Conservation (phyloP, 352 stramenopile species). For the Paralagenidium karlingii region DNA sequence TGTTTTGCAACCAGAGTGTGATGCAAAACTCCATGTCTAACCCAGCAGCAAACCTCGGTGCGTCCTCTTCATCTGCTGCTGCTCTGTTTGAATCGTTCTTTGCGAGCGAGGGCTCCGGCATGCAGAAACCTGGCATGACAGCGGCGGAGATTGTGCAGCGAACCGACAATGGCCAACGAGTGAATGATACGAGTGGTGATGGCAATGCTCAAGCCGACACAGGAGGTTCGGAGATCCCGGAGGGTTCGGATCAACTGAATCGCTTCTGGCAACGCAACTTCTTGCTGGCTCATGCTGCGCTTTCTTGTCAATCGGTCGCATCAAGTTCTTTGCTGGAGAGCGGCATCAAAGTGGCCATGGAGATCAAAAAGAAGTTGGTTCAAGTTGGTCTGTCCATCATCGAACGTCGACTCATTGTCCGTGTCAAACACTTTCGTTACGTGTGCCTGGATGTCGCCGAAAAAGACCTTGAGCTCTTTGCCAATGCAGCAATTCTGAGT, state of each 20-base stretch:
- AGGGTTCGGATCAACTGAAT: conserved; percentile 20
- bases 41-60: background rate
- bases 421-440: conserved; percentile 96
- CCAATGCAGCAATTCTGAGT: conserved; percentile 88
- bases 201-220: conserved; percentile 9
- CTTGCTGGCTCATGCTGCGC: conserved; percentile 49
- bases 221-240: background rate
- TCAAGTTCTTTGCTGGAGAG: conserved; percentile 82
- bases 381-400: conserved; percentile 90
- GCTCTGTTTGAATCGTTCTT: conserved; percentile 30
- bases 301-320: conserved; percentile 50
- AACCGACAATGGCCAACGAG: too few relatives aligned
- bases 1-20: conserved; percentile 56
- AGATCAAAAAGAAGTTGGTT: conserved; percentile 90
- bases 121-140: background rate
- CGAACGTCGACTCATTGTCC: conserved; percentile 89
- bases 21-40: conserved; percentile 12
- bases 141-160: background rate
- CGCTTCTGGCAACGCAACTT: conserved; percentile 72
- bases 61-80: too few relatives aligned
- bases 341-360: conserved; percentile 92
- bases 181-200: conserved; percentile 16
- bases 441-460: conserved; percentile 86
- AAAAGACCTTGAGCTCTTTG: conserved; percentile 82
- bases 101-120: background rate